Base-by-base conservation (phyloP, 2,329 filamentous ascomycete species). In the Aspergillus sp. region DNA sequence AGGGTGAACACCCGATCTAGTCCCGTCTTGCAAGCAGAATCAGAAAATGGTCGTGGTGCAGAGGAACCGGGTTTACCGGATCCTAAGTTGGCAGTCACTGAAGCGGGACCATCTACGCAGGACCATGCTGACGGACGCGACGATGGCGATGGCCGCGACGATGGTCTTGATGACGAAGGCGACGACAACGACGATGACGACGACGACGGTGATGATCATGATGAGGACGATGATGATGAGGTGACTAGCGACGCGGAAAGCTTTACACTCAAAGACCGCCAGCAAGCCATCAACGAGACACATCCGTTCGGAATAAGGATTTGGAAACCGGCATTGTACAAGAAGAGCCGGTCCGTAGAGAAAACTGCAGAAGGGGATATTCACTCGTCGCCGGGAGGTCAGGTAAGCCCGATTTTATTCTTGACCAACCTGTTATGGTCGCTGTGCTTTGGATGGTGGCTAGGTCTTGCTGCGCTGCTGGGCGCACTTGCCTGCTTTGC, bases 271-370 rank as follows among this genome's bases (percentile, higher is more conserved):
- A 95, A 94, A 67, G 93, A 98, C 67, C 82, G 93, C 47, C 93
- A 98, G 69, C 83, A 95, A 65, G 93, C 93, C 54, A 98, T 98
- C 75, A 98, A 98, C 70, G 85, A 95, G 66, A 98, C 93, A 0
- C 93, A 98, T 74, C 93, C 93, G 0, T 98, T 98, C 60, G 93
- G 93, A 75, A 97, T 98, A 64, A 83, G 94, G 65, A 88, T 98
- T 53, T 98, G 93, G 93, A 98, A 98, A 68, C 93, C 93, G 39
- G 94, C 93, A 1, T 69, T 98, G 52, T 98, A 98, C 78, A 98
- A 98, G 71, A 98, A 98, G 69, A 84, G 86, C 58, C 83, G 93
- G 47, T 98, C 93, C 1, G 94, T 98, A 34, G 89, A 97, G 66
- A 93, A 94, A 68, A 94, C 84, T 41, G 93, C 93, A 4, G 91